Conservation (phyloP, 2,329 filamentous ascomycete species). For the Fusarium kyushuense region DNA sequence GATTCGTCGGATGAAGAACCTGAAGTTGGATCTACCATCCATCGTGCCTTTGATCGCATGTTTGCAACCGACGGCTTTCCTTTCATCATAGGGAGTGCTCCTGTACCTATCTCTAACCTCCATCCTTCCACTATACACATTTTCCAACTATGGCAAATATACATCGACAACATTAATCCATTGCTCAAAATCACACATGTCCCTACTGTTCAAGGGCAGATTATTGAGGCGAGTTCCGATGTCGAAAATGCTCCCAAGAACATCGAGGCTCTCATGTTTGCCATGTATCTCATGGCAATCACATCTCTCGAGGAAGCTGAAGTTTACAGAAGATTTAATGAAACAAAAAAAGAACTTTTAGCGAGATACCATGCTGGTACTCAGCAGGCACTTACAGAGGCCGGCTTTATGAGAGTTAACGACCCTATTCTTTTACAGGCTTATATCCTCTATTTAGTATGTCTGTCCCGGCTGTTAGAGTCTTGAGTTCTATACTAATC, state of each 20-base stretch:
- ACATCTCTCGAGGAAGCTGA: constrained; percentile 69
- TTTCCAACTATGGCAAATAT: constrained; percentile 76
- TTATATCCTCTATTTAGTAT: constrained; percentile 74
- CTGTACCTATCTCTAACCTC: constrained; percentile 58
- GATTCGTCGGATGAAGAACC: constrained; percentile 72
- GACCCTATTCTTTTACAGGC: constrained; percentile 76
- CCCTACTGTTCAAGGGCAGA: constrained; percentile 71
- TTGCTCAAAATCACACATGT: constrained; percentile 76
- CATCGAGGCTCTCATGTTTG: constrained; percentile 76
- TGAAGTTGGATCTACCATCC: constrained; percentile 64
- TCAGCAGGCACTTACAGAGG: constrained; percentile 75
- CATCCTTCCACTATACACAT: constrained; percentile 70
- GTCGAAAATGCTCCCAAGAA: constrained; percentile 65
- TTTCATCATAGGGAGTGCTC: constrained; percentile 64
- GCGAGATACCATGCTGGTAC: constrained; percentile 67
- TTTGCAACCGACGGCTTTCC: constrained; percentile 69
- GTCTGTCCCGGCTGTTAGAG: constrained; percentile 33
- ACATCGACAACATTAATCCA: constrained; percentile 76
- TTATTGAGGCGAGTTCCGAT: constrained; percentile 71
- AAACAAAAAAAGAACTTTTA: constrained; percentile 64
- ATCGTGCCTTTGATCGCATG: constrained; percentile 70
- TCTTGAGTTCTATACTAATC: constrained; percentile 6
- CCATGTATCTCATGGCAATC: constrained; percentile 70
- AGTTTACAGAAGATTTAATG: constrained; percentile 65
- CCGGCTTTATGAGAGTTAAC: constrained; percentile 73